Percentiles rank a stretch among this genome's conserved stretches.
Evolutionary conservation across 306 rosid species (phyloP).

Genomic region (Fagus sylvatica): DNA sequence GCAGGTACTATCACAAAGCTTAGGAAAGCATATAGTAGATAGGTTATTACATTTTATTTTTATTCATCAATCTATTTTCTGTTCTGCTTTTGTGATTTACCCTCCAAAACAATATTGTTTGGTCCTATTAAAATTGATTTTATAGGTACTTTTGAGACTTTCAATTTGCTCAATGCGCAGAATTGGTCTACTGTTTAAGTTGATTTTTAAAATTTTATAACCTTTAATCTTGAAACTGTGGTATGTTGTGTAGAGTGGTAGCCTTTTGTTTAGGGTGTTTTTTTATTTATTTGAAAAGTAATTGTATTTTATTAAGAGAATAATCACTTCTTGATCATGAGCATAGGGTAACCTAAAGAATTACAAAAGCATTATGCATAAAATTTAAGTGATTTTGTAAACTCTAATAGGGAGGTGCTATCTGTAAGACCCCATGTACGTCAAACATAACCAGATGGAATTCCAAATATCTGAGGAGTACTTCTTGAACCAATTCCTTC

Average conservation of each 20-base stretch:
- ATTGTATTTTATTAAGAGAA: too few relatives aligned
- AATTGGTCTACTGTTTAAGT: too few relatives aligned
- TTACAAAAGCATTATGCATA: too few relatives aligned
- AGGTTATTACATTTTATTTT: background rate
- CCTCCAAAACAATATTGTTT: background rate
- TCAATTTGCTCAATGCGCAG: background rate
- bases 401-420: too few relatives aligned
- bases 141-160: background rate
- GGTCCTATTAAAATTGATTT: background rate
- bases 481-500: too few relatives aligned
- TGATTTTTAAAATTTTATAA: background rate
- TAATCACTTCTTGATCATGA: too few relatives aligned
- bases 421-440: too few relatives aligned
- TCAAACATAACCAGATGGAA: too few relatives aligned
- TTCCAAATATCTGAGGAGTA: too few relatives aligned
- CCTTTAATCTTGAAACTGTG: background rate
- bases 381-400: too few relatives aligned
- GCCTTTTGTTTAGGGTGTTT: background rate
- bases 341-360: too few relatives aligned
- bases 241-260: background rate
- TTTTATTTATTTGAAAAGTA: too few relatives aligned
- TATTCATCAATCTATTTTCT: background rate
- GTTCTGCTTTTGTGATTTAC: background rate
- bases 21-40: background rate
- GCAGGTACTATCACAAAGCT: slow-evolving; percentile 42